Base-by-base conservation (phyloP, 2,329 filamentous ascomycete genomes). In the Botrytis hyacinthi region DNA sequence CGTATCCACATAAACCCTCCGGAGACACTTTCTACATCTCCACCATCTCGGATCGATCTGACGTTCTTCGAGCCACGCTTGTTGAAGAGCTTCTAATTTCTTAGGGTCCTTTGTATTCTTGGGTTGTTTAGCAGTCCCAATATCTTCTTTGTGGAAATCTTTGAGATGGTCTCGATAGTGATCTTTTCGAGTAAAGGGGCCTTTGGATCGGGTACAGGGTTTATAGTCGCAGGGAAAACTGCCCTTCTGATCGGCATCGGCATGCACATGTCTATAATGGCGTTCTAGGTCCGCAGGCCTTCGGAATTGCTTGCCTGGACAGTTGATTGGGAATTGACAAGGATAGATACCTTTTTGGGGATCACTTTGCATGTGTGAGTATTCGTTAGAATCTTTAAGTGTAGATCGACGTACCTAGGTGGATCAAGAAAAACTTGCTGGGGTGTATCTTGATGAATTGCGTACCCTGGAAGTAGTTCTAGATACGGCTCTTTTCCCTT, bases 151-250 rank as follows among this genome's bases (percentile, higher is more conserved):
- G 75, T 87, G 86, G 73, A 82, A 86, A 68, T 85, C 84, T 40
- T 85, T 79, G 59, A 85, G 78, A 74, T 87, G 86, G 73, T 87
- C 85, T 32, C 82, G 80, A 63, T 84, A 81, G 76, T 87, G 86
- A 74, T 87, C 86, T 69, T 83, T 82, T 14, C 85, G 79, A 1
- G 81, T 83, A 74, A 87, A 87, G 0, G 84, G 82, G 26, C 79
- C 76, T 0, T 74, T 70, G 0, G 77, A 76, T 2, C 82, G 76
- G 42, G 69, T 66, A 65, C 83, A 84, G 18, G 75, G 77, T 2
- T 69, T 66, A 35, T 78, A 78, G 37, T 78, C 75, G 74, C 83
- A 84, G 20, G 75, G 75, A 60, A 80, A 78, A 26, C 73, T 74
- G 18, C 77, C 61, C 32, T 76, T 75, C 8, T 75, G 73, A 14